Base-by-base conservation (phyloP, 2,329 filamentous ascomycete genomes). In the Bipolaris gigantea region DNA sequence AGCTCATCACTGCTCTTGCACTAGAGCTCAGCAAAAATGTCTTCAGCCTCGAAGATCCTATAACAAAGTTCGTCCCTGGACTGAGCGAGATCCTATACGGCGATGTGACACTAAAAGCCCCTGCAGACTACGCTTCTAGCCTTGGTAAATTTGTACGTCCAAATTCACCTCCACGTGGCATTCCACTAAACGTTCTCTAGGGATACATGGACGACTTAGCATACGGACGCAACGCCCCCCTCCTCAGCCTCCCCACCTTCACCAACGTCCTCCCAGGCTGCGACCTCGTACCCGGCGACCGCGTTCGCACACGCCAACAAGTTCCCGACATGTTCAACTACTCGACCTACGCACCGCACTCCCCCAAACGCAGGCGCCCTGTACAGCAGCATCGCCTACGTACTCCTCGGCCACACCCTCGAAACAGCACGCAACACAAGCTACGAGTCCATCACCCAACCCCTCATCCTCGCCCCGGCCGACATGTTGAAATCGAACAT, bases 1-100 rank as follows among this genome's bases (percentile, higher is more conserved):
- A 71, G 36, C 25, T 61, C 11, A 67, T 69, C 39, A 67, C 66
- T 4, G 57, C 67, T 25, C 52, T 71, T 13, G 66, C 66, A 1
- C 34, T 69, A 2, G 39, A 66, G 25, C 45, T 67, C 5, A 60
- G 59, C 16, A 52, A 48, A 19, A 49, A 64, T n/a, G 53, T 50
- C 21, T 64, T 70, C 38, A 55, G 54, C 3, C 59, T 65, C 13
- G 57, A 65, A 11, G 65, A 69, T 34, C 48, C 62, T 0, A 69
- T 71, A 13, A 60, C 54, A 5, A 65, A 64, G 21, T 67, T 55
- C 33, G 51, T 71, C 3, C 64, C 64, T 5, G 62, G 59, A 2
- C 38, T 71, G 13, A 47, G 59, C 4, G 38, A 57, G 16, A 49
- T 50, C 3, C 45, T 47, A 2, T 71, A 64, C 35, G 47, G 48